These are phyloP conservation scores for Cercospora zeina DNA, from an alignment of 2,329 filamentous ascomycete species.

Conservation along the genomic window DNA sequence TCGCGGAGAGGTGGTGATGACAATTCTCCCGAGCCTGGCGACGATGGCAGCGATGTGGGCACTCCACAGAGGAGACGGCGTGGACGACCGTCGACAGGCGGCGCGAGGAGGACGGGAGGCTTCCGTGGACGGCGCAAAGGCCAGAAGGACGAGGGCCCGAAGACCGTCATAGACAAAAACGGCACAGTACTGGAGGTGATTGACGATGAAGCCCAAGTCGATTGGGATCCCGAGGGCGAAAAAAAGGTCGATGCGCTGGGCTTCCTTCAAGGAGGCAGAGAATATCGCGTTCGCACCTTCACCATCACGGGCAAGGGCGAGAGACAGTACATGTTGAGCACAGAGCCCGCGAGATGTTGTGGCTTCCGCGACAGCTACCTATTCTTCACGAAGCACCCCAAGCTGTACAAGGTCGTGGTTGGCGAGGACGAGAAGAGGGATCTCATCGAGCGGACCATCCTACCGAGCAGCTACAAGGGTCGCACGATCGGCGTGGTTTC, in stretches of 20 bases:
- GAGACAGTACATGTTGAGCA: conserved; percentile 95
- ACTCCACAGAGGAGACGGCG: conserved; percentile 53
- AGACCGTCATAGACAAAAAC: conserved; percentile 88
- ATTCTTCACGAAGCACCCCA: conserved; percentile 97
- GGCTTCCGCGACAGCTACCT: conserved; percentile 97
- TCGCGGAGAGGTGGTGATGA: conserved; percentile 51
- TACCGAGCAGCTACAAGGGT: conserved; percentile 97
- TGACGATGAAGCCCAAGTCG: conserved; percentile 86
- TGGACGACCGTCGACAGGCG: conserved; percentile 48
- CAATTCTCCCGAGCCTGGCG: conserved; percentile 60
- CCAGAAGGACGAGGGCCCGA: conserved; percentile 71
- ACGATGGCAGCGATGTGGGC: conserved; percentile 49
- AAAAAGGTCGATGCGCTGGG: conserved; percentile 90
- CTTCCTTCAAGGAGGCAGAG: conserved; percentile 75
- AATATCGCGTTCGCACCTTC: conserved; percentile 95
- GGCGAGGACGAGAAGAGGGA: conserved; percentile 97
- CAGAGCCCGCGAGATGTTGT: conserved; percentile 92
- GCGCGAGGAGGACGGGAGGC: conserved; percentile 52
- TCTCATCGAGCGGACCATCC: conserved; percentile 91
- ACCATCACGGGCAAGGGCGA: conserved; percentile 81
- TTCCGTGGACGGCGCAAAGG: conserved; percentile 74
- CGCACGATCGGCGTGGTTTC: conserved; percentile 96
- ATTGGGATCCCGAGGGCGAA: conserved; percentile 84
- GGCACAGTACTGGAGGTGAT: conserved; percentile 88
- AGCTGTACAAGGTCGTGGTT: conserved; percentile 96